These are phyloP conservation scores for Talaromyces rugulosus DNA, from an alignment of 2,329 filamentous ascomycete species.

Conservation along the genomic window DNA sequence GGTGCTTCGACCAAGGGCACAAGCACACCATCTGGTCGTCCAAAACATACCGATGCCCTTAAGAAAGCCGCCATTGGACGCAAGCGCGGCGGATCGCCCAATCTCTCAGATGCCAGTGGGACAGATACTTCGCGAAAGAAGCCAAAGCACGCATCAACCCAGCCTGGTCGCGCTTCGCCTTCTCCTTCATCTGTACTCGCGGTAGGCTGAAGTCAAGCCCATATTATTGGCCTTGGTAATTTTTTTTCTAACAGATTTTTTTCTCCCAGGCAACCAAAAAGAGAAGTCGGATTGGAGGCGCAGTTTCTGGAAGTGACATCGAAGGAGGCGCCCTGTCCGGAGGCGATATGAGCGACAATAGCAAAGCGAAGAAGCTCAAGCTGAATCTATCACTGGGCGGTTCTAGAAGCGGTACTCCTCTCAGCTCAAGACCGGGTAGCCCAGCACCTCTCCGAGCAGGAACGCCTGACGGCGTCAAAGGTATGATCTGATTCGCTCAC, in stretches of 20 bases:
- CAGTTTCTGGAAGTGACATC: constrained; percentile 53
- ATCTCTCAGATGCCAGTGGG: constrained; percentile 84
- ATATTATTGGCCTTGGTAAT: not conserved
- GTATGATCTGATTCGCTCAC: constrained; percentile 14
- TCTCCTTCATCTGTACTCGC: constrained; percentile 57
- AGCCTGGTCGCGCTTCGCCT: constrained; percentile 59
- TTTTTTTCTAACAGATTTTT: constrained; percentile 1
- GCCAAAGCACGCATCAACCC: constrained; percentile 60
- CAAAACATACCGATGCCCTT: constrained; percentile 48
- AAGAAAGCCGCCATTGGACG: constrained; percentile 56
- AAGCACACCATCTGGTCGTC: constrained; percentile 60
- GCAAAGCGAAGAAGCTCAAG: constrained; percentile 46
- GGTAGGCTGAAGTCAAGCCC: constrained; percentile 19
- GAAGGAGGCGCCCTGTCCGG: constrained; percentile 50
- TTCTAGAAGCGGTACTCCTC: constrained; percentile 40
- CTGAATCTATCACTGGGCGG: constrained; percentile 38
- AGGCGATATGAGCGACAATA: constrained; percentile 44
- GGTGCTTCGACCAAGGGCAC: constrained; percentile 66
- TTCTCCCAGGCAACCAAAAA: constrained; percentile 51
- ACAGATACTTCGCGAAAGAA: constrained; percentile 84
- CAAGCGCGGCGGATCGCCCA: constrained; percentile 82
- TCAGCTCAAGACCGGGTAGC: constrained; percentile 47
- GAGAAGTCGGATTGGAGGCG: constrained; percentile 31
- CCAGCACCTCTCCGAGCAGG: constrained; percentile 38
- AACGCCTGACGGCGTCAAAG: constrained; percentile 34